Percentiles rank a stretch among this genome's conserved stretches.
Conservation (phyloP, 805 yeast genomes). For the Ogataea kodamae region DNA sequence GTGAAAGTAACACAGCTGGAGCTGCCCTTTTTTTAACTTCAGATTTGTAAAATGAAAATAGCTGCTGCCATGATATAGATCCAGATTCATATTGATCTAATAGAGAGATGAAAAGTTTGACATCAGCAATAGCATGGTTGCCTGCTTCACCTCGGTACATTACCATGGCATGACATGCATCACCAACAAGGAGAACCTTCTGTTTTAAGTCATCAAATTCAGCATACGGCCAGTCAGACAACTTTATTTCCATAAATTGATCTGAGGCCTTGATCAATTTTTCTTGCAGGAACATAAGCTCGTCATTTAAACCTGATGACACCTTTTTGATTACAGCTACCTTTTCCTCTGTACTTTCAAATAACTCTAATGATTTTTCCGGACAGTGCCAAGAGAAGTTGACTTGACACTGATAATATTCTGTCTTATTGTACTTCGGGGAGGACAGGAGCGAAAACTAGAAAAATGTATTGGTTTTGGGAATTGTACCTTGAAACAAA, state of each 20-base stretch:
- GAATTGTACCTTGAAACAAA: conserved; percentile 32
- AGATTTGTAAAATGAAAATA: conserved; percentile 7
- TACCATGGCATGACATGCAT: conserved; percentile 36
- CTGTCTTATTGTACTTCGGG: conserved; percentile 13
- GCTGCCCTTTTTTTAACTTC: conserved; percentile 14
- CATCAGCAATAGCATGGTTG: conserved; percentile 22
- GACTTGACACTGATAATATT: conserved; percentile 18
- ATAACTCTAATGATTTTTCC: conserved; percentile 8
- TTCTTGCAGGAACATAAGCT: conserved; percentile 11
- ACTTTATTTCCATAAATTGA: conserved; percentile 12
- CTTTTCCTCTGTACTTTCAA: conserved; percentile 11
- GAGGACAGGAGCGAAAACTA: conserved; percentile 29
- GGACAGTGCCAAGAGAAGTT: conserved; percentile 20
- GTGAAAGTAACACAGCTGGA: conserved; percentile 23
- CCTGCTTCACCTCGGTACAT: conserved; percentile 24
- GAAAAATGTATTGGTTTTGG: conserved; percentile 26
- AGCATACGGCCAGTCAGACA: conserved; percentile 18
- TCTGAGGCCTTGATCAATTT: conserved; percentile 8
- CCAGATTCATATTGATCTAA: conserved; percentile 6
- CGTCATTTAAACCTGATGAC: conserved; percentile 10
- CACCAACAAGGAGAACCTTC: conserved; percentile 33
- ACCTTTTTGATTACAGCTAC: conserved; percentile 8
- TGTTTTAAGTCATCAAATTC: conserved; percentile 21
- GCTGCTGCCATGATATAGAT: conserved; percentile 6
- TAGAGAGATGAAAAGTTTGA: conserved; percentile 12